Base-by-base conservation (phyloP, 148 eudicot genomes). In the Silene latifolia region DNA sequence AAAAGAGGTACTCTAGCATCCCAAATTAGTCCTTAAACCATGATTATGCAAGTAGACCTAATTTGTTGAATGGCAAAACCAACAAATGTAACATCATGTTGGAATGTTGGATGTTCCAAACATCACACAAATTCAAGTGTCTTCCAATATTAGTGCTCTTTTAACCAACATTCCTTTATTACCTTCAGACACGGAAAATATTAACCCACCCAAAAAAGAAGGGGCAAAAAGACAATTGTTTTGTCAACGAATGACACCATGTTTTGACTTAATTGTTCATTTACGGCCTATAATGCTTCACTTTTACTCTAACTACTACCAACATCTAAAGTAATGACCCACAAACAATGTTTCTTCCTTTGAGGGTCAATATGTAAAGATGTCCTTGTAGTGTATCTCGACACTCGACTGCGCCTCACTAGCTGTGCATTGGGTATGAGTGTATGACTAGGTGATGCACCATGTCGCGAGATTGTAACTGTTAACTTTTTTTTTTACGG, bases 61-160 rank as follows among this genome's bases (percentile, higher is more conserved):
- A 25, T 5, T 27, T 24, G 0, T 24, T 63, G 12, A 25, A 27
- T 23, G 8, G 39, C 42, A 70, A 70, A 25, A 25, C 59, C 60
- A n/a, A 2, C 12, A 51, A 24, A 13, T 47, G 63, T 46, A 7
- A n/a, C 24, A 69, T 67, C 23, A 63, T 23, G 11, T 17, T n/a
- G n/a, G n/a, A n/a, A 47, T 20, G 23, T 47, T 69, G 56, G 19
- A 69, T 23, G 58, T 63, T 44, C 39, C 32, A 25, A 51, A 14
- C 56, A 53, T 53, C 19, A 35, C 0, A 32, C 0, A 32, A 32
- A 35, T 64, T 72, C 14, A 23, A 29, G 63, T 67, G 7, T 70
- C 70, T 27, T 51, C 78, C 82, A 79, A 21, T 63, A 9, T 75
- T 54, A 71, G 82, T 80, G 82, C 72, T 70, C 29, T 18, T 68